Evolutionary conservation across 495 filamentous ascomycete genomes (phyloP), one percentile per base, ranked within the genome.

Genomic region (Tuber magnatum): DNA sequence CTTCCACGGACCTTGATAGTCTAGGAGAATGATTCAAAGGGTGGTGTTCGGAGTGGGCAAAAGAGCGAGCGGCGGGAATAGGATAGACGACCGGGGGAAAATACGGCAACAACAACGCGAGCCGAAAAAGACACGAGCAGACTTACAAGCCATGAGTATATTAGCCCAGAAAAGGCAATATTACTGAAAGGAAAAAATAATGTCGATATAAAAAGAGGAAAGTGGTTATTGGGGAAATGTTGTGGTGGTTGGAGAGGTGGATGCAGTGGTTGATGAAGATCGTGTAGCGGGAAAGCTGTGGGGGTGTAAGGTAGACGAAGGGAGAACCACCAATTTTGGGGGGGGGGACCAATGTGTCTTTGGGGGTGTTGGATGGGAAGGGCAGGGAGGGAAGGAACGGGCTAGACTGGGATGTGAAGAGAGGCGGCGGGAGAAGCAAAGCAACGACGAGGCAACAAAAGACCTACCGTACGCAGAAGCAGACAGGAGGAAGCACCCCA

Each of bases 251-350:
- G 78, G 71, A 65, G 32, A 74, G 78, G 77, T 77, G 80, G 80
- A 77, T 79, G 72, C 65, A 56, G 70, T 72, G 80, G 79, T 74
- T 81, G 80, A 76, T 77, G 79, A 76, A 72, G 79, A 71, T 56
- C 69, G 79, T 76, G 78, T 80, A 74, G 79, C 75, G 78, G 78
- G 79, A 77, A 76, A 75, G 74, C 76, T 79, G 76, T 77, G 79
- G 74, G 79, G 79, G 78, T 75, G 79, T 77, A 77, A 74, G 79
- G 72, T 71, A 76, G 76, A 79, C 75, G 77, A 75, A 79, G 77
- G 71, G 72, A 74, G 77, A 78, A 72, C 77, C 76, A 79, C 71
- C 77, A 78, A 73, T 72, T 28, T 80, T 71, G 71, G 77, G 72
- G 77, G 75, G 74, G 74, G 68, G 70, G 70, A 73, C 69, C 70